A percentile compares a stretch with the other conserved stretches of the same genome.
Evolutionary conservation across 2,329 filamentous ascomycete species (phyloP).

Genomic region (Chalaropsis ovoidea): DNA sequence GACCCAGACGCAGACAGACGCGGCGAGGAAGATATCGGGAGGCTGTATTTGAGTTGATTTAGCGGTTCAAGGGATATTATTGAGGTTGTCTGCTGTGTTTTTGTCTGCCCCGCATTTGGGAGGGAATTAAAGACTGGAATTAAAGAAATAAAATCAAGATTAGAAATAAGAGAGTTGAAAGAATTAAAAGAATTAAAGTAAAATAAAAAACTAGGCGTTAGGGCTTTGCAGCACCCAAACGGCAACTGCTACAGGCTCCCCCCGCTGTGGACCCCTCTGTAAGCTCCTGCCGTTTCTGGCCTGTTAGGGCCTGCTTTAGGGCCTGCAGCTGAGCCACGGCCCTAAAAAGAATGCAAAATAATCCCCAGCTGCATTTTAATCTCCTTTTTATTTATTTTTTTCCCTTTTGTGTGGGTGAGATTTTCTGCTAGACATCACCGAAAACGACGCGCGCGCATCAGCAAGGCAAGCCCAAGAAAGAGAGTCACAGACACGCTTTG

Average conservation of each 20-base stretch:
- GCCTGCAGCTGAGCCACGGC: neutral
- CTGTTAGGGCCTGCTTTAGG: neutral
- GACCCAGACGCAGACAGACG: neutral
- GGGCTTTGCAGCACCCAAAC: too few species aligned
- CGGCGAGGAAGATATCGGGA: neutral
- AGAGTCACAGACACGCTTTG: neutral
- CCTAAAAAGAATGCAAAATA: neutral
- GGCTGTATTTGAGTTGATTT: too few species aligned
- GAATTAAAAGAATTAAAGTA: too few species aligned
- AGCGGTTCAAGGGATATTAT: neutral
- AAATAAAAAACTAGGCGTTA: too few species aligned
- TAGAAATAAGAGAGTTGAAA: too few species aligned
- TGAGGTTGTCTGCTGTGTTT: neutral
- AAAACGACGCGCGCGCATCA: slow-evolving; percentile 8
- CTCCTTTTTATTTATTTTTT: neutral
- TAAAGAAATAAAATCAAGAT: too few species aligned
- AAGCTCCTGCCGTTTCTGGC: neutral
- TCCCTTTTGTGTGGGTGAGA: neutral
- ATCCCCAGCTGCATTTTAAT: neutral
- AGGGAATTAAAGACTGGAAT: neutral
- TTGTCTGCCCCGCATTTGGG: neutral
- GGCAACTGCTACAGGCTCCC: neutral
- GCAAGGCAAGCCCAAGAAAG: neutral
- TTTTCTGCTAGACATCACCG: slow-evolving; percentile 8
- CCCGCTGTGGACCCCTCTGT: neutral